phyloP scores from a whole-genome alignment of 2,329 filamentous ascomycete genomes.

The Bipolaris bicolor region DNA sequence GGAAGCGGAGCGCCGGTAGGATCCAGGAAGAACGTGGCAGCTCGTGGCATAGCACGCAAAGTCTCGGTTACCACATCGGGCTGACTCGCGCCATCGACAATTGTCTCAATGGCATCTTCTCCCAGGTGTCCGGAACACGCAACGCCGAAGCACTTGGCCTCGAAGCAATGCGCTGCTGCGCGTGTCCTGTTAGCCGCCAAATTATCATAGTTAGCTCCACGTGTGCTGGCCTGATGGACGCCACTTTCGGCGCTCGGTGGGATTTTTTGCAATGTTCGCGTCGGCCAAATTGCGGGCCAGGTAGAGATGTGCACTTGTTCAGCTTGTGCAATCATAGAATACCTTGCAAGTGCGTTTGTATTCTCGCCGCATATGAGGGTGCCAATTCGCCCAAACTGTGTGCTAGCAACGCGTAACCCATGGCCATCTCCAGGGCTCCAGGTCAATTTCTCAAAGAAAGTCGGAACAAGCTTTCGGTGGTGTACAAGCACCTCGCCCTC shows the following conservation, averaged over 20 bases:
- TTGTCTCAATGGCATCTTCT: constrained; percentile 46
- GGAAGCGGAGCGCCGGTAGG: constrained; percentile 54
- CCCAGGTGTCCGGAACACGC: constrained; percentile 56
- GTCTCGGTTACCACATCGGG: constrained; percentile 38
- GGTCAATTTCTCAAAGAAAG: constrained; percentile 63
- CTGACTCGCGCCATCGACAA: constrained; percentile 39
- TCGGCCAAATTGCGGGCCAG: constrained; percentile 64
- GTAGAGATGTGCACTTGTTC: constrained; percentile 63
- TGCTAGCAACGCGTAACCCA: constrained; percentile 57
- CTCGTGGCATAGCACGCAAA: constrained; percentile 51
- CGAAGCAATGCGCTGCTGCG: constrained; percentile 63
- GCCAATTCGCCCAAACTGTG: constrained; percentile 56
- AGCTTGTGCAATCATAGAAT: constrained; percentile 60
- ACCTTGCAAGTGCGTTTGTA: constrained; percentile 62
- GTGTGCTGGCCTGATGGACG: neutral
- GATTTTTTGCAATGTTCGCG: constrained; percentile 32
- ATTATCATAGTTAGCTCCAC: constrained; percentile 58
- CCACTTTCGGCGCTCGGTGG: neutral
- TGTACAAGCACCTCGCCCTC: constrained; percentile 57
- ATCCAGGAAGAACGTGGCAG: constrained; percentile 59
- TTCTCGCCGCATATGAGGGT: constrained; percentile 64
- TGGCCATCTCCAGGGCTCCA: constrained; percentile 61
- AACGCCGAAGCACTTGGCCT: constrained; percentile 63
- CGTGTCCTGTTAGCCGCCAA: constrained; percentile 60
- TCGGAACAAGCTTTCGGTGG: constrained; percentile 62